Conservation (phyloP, 495 filamentous ascomycete species). For the Chaetomium cochliodes region DNA sequence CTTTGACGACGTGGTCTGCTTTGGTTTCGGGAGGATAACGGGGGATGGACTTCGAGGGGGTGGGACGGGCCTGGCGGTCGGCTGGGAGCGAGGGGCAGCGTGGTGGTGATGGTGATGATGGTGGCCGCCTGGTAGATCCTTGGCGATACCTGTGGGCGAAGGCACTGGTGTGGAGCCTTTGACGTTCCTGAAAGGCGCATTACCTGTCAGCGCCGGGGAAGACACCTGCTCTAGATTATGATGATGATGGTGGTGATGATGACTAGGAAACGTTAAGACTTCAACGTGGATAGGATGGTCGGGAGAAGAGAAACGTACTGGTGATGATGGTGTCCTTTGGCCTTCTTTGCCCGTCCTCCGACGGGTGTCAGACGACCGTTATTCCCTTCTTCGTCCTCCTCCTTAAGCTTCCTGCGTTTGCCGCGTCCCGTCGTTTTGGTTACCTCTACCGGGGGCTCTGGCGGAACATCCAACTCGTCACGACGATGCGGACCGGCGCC, state of each 20-base stretch:
- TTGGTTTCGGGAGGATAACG: conserved; percentile 57
- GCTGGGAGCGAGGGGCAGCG: conserved; percentile 29
- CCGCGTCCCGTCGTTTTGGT: conserved; percentile 42
- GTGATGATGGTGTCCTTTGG: conserved; percentile 63
- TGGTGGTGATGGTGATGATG: conserved; percentile 42
- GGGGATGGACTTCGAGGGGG: conserved; percentile 45
- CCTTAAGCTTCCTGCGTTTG: conserved; percentile 59
- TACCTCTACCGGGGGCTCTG: conserved; percentile 36
- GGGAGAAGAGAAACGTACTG: conserved; percentile 47
- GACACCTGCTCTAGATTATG: conserved; percentile 63
- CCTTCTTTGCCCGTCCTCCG: conserved; percentile 56
- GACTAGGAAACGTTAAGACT: conserved; percentile 52
- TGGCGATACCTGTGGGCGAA: conserved; percentile 54
- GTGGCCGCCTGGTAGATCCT: conserved; percentile 43
- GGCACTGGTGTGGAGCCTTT: conserved; percentile 53
- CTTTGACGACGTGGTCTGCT: conserved; percentile 61
- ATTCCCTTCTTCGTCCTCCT: conserved; percentile 62
- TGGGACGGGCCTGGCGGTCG: conserved; percentile 36
- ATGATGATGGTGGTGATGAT: conserved; percentile 74
- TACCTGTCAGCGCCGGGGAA: conserved; percentile 44
- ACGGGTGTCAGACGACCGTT: conserved; percentile 53
- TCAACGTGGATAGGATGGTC: background rate
- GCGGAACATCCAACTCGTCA: conserved; percentile 47
- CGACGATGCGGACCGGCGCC: conserved; percentile 41
- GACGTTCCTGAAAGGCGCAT: conserved; percentile 43